A percentile compares a stretch with the other conserved stretches of the same genome.
Conservation (phyloP, 2,329 filamentous ascomycete species). For the Sclerotinia trifoliorum region DNA sequence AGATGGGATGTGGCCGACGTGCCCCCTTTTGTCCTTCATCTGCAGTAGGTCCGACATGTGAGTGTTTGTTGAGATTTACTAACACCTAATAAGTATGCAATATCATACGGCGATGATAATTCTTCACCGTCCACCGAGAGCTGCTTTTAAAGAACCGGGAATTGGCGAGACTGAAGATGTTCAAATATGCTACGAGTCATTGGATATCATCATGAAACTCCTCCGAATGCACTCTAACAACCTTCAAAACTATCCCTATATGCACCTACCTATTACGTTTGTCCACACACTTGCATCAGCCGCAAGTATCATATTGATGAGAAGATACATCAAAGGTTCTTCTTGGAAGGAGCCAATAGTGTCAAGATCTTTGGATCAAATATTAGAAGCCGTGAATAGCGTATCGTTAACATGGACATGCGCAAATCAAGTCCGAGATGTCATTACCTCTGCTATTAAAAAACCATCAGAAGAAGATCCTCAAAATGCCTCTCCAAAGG, state of each 20-base stretch:
- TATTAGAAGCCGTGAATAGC: conserved; percentile 51
- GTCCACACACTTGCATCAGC: conserved; percentile 51
- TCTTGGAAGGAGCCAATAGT: conserved; percentile 48
- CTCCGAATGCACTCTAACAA: conserved; percentile 46
- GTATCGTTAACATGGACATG: conserved; percentile 52
- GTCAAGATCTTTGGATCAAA: conserved; percentile 49
- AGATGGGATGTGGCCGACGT: conserved; percentile 51
- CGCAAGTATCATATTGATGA: conserved; percentile 49
- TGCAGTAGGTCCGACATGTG: conserved; percentile 41
- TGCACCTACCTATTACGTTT: conserved; percentile 48
- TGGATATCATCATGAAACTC: conserved; percentile 47
- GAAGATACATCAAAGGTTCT: conserved; percentile 43
- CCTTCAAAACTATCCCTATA: conserved; percentile 43
- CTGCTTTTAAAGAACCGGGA: conserved; percentile 44
- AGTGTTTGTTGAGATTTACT: not conserved
- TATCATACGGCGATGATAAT: conserved; percentile 54
- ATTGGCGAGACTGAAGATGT: conserved; percentile 47
- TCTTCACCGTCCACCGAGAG: conserved; percentile 49
- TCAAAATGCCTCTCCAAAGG: conserved; percentile 25
- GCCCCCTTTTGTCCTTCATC: conserved; percentile 48
- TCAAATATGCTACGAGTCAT: conserved; percentile 51
- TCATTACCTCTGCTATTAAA: conserved; percentile 33
- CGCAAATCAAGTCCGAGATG: conserved; percentile 45
- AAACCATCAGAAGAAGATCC: not conserved
- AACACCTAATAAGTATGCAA: conserved; percentile 40